Conservation (phyloP, 2,329 filamentous ascomycete species). For the Exophiala spinifera region DNA sequence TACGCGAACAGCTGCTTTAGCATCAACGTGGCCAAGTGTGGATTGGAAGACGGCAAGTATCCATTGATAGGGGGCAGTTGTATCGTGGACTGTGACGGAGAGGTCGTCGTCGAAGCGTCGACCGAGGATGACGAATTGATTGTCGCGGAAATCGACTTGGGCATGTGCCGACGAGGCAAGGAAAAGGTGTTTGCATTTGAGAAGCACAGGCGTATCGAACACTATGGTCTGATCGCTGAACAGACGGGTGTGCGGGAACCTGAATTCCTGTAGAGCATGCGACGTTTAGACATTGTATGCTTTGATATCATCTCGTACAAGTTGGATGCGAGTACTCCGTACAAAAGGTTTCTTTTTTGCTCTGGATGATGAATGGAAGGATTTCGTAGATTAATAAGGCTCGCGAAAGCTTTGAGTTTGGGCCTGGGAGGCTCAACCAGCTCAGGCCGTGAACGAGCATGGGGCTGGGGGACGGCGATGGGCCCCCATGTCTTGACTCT, state of each 20-base stretch:
- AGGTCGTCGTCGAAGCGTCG: slow-evolving; percentile 50
- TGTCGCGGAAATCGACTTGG: slow-evolving; percentile 51
- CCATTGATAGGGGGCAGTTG: slow-evolving; percentile 50
- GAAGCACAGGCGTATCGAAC: slow-evolving; percentile 33
- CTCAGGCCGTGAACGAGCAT: no score
- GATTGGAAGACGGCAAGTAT: slow-evolving; percentile 51
- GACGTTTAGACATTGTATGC: neutral
- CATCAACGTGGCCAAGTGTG: slow-evolving; percentile 50
- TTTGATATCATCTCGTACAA: neutral
- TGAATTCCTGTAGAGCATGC: slow-evolving; percentile 31
- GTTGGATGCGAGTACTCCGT: no score
- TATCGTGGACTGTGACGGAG: slow-evolving; percentile 50
- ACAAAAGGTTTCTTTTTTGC: no score
- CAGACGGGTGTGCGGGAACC: slow-evolving; percentile 39
- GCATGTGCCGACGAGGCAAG: slow-evolving; percentile 48
- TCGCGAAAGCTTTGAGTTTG: no score
- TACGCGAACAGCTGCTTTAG: slow-evolving; percentile 55
- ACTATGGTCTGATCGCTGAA: slow-evolving; percentile 31
- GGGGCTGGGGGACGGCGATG: no score
- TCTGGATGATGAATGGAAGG: no score
- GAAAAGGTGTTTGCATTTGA: slow-evolving; percentile 43
- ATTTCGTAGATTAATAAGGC: no score
- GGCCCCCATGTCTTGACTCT: no score
- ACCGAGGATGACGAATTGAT: slow-evolving; percentile 51
- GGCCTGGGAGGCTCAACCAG: no score